Evolutionary conservation across 2,329 filamentous ascomycete genomes (phyloP).

Genomic region (Pseudogymnoascus sp.): DNA sequence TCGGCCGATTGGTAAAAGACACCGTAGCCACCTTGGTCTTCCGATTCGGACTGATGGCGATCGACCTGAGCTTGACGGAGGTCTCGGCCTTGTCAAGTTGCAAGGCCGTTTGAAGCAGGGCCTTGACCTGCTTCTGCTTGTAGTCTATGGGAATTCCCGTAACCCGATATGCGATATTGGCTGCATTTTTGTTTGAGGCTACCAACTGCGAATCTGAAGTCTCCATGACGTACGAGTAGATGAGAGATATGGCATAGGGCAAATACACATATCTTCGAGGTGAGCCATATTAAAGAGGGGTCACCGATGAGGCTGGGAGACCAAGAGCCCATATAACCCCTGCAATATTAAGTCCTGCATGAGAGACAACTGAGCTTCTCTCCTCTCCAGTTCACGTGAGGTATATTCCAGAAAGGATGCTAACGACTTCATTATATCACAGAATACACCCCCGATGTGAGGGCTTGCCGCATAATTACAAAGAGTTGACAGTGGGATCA

Average conservation of each 20-base stretch:
- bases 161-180: background rate
- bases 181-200: background rate
- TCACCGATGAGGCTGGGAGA: background rate
- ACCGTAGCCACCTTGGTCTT: background rate
- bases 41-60: background rate
- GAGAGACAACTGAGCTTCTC: background rate
- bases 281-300: background rate
- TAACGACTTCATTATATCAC: background rate
- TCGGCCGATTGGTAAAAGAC: background rate
- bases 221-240: background rate
- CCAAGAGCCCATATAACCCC: background rate
- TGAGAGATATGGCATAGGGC: background rate
- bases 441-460: background rate
- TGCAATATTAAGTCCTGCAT: background rate
- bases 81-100: background rate
- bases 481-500: background rate
- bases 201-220: background rate
- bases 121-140: conserved; percentile 6
- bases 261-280: background rate
- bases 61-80: background rate
- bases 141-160: background rate
- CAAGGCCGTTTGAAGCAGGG: background rate
- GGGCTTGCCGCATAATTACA: background rate
- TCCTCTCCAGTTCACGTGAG: background rate
- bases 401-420: background rate